Base-by-base conservation (phyloP, 2,329 filamentous ascomycete species). In the Exserohilum rostratum region DNA sequence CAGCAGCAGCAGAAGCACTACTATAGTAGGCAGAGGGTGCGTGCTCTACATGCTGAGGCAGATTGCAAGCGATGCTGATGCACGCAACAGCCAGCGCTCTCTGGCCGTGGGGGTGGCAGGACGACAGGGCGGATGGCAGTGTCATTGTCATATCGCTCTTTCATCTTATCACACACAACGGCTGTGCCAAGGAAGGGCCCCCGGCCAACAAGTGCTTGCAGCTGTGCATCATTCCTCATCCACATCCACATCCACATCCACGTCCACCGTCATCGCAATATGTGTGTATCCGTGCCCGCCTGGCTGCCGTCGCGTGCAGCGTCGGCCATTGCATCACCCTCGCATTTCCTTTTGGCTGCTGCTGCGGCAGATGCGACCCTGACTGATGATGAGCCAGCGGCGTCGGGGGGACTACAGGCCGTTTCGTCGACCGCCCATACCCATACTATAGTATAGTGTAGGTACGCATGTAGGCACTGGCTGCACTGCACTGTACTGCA, bases 71-170 rank as follows among this genome's bases (percentile, higher is more conserved):
- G 52, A 56, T 37, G 55, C n/a, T n/a, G n/a, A n/a, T n/a, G n/a
- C n/a, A n/a, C n/a, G n/a, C n/a, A n/a, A n/a, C 43, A 40, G 40
- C 13, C 22, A 35, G n/a, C 11, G 18, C 31, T 44, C 34, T 17
- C 13, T 51, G 48, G 60, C 56, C 57, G 66, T 67, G 62, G 65
- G 62, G 61, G 64, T 53, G 49, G 50, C 46, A 31, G 42, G 11
- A 29, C 42, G 29, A 18, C 38, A 48, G 54, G 42, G 50, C 51
- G 35, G 40, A 64, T 25, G 22, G 22, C 4, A 7, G 22, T 25
- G 22, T 4, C 22, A 58, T 68, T 62, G 67, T 73, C 69, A 73
- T 72, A 71, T 70, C 66, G 54, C 57, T n/a, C 55, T 66, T 64
- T 64, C 70, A 70, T 66, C 64, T 64, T 69, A 70, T 67, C 68